phyloP scores from a whole-genome alignment of 164 flowering plant species.

The Akebia trifoliata region DNA sequence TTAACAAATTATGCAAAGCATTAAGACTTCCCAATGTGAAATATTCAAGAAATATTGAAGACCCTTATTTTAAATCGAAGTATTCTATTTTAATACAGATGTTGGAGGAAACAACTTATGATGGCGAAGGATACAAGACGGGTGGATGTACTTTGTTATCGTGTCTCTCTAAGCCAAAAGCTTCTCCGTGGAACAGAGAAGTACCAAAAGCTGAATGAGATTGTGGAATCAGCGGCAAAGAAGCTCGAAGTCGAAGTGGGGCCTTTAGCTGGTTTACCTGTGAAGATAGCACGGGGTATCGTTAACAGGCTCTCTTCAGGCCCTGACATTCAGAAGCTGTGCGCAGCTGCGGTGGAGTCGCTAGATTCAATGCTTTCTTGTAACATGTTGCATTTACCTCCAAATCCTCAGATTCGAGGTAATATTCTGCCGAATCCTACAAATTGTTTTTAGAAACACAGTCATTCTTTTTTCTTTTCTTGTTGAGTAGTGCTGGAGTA shows the following conservation, averaged over 20 bases:
- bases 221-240: constrained; percentile 63
- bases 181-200: constrained; percentile 56
- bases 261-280: constrained; percentile 66
- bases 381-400: constrained; percentile 14
- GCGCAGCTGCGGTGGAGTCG: constrained; percentile 60
- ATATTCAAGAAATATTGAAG: not conserved
- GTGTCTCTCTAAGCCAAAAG: constrained; percentile 66
- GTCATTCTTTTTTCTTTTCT: not conserved
- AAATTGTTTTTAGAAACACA: not conserved
- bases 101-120: constrained; percentile 79
- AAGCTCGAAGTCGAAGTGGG: constrained; percentile 85
- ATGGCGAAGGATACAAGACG: constrained; percentile 85
- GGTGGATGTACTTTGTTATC: constrained; percentile 79
- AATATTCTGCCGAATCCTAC: not conserved
- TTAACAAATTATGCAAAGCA: too few relatives aligned
- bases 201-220: constrained; percentile 48
- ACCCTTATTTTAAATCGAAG: not conserved
- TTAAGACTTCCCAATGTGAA: not conserved
- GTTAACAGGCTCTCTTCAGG: constrained; percentile 92
- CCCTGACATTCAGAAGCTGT: constrained; percentile 75
- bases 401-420: constrained; percentile 28
- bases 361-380: constrained; percentile 44
- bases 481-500: too few relatives aligned
- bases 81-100: constrained; percentile 35
- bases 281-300: constrained; percentile 79